These are phyloP conservation scores for Aeschynomene evenia DNA, from an alignment of 306 rosid genomes.

Conservation along the genomic window DNA sequence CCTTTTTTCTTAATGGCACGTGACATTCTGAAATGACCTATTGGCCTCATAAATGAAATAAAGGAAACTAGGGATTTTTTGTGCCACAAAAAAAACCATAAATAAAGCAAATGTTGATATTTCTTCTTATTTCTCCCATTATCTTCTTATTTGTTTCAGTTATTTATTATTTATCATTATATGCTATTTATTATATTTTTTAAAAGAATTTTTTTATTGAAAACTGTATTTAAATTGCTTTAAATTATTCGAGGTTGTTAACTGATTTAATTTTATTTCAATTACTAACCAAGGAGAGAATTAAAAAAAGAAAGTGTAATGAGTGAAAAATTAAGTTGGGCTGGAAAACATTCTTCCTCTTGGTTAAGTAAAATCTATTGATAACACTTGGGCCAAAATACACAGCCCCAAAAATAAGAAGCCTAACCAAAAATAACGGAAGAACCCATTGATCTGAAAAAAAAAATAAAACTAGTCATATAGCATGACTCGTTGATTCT, in stretches of 20 bases:
- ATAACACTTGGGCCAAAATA: too few relatives aligned
- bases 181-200: not conserved
- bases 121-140: not conserved
- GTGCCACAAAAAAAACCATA: not conserved
- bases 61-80: not conserved
- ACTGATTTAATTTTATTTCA: not conserved
- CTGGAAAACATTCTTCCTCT: too few relatives aligned
- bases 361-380: not conserved
- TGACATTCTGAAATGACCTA: conserved; percentile 12
- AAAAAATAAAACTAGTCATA: too few relatives aligned
- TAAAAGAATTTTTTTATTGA: not conserved
- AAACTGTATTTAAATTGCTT: not conserved
- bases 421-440: too few relatives aligned
- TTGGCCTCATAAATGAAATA: not conserved
- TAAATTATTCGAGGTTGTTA: not conserved
- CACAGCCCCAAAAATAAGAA: not conserved
- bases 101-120: too few relatives aligned
- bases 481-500: not conserved
- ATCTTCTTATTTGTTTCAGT: not conserved
- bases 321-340: too few relatives aligned
- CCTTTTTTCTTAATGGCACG: conserved; percentile 4
- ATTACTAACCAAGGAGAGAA: not conserved
- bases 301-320: too few relatives aligned
- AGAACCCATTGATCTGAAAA: too few relatives aligned
- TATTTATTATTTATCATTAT: not conserved